Evolutionary conservation across 768 basidiomycete species (phyloP).

Genomic region (Harrya chromipes): DNA sequence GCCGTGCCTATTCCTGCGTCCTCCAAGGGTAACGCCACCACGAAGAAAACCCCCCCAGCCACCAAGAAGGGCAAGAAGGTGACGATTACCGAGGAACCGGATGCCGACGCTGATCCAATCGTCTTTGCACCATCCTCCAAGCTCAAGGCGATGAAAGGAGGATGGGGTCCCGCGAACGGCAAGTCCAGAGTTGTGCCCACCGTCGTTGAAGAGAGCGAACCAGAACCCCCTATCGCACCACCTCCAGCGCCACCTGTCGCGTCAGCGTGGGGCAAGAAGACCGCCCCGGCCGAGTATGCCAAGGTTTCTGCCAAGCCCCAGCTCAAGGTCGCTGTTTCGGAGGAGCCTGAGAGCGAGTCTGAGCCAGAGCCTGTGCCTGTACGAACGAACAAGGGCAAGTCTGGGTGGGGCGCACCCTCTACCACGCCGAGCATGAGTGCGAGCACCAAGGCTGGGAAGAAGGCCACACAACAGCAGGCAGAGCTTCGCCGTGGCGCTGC

Average conservation of each 20-base stretch:
- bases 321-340: constrained; percentile 15
- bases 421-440: neutral
- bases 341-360: constrained; percentile 20
- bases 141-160: constrained; percentile 10
- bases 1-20: neutral
- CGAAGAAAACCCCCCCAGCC: constrained; percentile 11
- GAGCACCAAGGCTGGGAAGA: constrained; percentile 13
- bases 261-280: constrained; percentile 16
- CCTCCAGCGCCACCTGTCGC: neutral
- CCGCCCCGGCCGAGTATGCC: neutral
- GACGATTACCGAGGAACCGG: constrained; percentile 24
- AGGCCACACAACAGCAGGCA: constrained; percentile 8
- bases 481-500: constrained; percentile 6
- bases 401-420: constrained; percentile 10
- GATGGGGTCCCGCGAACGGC: constrained; percentile 20
- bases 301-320: constrained; percentile 15
- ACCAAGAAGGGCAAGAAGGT: constrained; percentile 26
- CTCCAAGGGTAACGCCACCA: constrained; percentile 1
- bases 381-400: constrained; percentile 17
- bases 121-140: constrained; percentile 12
- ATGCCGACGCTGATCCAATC: constrained; percentile 25
- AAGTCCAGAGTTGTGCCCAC: constrained; percentile 18
- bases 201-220: constrained; percentile 11
- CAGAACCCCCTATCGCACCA: constrained; percentile 3
- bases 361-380: constrained; percentile 5